A percentile compares a stretch with the other conserved stretches of the same genome.
Evolutionary conservation across 2,329 filamentous ascomycete genomes (phyloP).

Genomic region (Calonectria honghensis): DNA sequence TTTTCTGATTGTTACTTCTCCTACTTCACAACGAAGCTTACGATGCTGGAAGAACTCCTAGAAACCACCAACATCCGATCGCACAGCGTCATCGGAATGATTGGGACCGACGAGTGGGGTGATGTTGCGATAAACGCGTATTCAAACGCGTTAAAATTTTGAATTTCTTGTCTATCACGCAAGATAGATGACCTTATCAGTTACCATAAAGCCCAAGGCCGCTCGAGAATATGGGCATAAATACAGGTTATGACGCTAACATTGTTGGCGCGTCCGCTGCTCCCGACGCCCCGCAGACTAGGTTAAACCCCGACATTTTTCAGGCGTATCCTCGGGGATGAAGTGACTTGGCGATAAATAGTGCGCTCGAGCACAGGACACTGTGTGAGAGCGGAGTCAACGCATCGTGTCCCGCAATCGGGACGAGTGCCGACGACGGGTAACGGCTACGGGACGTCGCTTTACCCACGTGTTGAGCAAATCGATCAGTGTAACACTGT

Average conservation of each 20-base stretch:
- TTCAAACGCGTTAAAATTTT: not conserved
- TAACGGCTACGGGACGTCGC: too few relatives aligned
- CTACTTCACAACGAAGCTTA: too few relatives aligned
- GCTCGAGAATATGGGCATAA: not conserved
- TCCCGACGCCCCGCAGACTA: not conserved
- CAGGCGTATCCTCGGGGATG: slow-evolving; percentile 4
- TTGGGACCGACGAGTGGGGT: fast-evolving
- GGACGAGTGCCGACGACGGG: not conserved
- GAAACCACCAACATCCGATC: too few relatives aligned
- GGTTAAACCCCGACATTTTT: slow-evolving; percentile 22
- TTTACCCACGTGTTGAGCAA: not conserved
- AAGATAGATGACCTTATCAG: not conserved
- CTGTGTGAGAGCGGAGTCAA: slow-evolving; percentile 3
- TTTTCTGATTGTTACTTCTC: too few relatives aligned
- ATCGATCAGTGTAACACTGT: not conserved
- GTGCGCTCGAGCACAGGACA: not conserved
- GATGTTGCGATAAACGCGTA: not conserved
- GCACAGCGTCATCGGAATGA: not conserved
- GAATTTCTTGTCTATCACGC: not conserved
- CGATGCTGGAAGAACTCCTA: not conserved
- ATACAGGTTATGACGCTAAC: not conserved
- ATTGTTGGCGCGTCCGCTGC: not conserved
- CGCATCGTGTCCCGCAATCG: not conserved
- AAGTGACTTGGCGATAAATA: not conserved
- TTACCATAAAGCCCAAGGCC: not conserved